These are phyloP conservation scores for Citeromyces nyonsensis DNA, from an alignment of 805 yeast species.

Conservation along the genomic window DNA sequence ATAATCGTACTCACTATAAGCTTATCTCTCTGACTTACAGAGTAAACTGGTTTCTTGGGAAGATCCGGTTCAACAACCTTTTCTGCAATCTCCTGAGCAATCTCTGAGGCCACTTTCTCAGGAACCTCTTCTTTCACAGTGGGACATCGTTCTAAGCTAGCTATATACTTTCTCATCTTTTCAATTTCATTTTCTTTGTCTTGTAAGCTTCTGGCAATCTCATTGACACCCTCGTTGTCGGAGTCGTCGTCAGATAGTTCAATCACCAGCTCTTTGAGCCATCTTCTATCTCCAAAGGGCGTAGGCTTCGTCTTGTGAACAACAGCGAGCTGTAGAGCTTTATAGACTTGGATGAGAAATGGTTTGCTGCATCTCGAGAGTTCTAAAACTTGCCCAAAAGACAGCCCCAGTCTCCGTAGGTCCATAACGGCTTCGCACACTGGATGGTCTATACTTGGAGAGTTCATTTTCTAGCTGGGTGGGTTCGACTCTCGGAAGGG, in stretches of 20 bases:
- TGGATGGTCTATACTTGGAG: slow-evolving; percentile 3
- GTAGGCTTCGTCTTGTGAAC: background rate
- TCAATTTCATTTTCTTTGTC: slow-evolving; percentile 7
- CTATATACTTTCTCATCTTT: slow-evolving; percentile 7
- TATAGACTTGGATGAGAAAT: too few species aligned
- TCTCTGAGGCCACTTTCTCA: too few species aligned
- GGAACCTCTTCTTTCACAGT: too few species aligned
- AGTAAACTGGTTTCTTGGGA: too few species aligned
- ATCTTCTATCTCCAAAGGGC: slow-evolving; percentile 7
- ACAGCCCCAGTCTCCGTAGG: slow-evolving; percentile 8
- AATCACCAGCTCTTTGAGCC: slow-evolving; percentile 7
- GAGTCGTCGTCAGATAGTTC: slow-evolving; percentile 7
- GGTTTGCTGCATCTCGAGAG: background rate
- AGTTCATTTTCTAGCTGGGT: too few species aligned
- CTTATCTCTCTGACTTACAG: too few species aligned
- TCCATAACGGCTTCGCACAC: slow-evolving; percentile 10
- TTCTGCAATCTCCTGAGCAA: too few species aligned
- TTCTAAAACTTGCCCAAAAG: slow-evolving; percentile 2
- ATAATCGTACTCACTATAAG: too few species aligned
- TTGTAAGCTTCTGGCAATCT: slow-evolving; percentile 2
- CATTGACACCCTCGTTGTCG: slow-evolving; percentile 2
- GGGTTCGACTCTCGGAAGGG: too few species aligned
- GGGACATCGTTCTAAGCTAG: slow-evolving; percentile 3
- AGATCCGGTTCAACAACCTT: too few species aligned
- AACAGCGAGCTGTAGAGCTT: too few species aligned